Conservation (phyloP, 2,329 filamentous ascomycete species). For the Aspergillus pseudoterreus region DNA sequence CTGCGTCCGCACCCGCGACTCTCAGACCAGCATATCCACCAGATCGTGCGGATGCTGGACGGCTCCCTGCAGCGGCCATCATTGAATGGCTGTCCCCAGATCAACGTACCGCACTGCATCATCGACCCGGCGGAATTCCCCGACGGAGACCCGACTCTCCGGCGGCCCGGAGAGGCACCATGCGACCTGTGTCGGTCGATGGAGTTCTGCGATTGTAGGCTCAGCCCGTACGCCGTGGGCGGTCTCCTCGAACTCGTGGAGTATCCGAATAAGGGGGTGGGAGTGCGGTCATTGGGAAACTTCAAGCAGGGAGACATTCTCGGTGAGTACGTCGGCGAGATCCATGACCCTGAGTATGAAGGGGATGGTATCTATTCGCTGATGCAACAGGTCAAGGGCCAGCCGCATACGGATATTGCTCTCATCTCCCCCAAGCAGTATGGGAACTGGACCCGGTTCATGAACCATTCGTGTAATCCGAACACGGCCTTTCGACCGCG, state of each 20-base stretch:
- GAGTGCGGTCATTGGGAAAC: conserved; percentile 25
- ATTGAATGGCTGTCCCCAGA: neutral
- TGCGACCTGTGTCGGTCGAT: conserved; percentile 18
- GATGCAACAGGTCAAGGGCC: neutral
- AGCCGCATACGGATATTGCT: too few relatives aligned
- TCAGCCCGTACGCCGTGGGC: conserved; percentile 3
- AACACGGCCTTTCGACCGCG: neutral
- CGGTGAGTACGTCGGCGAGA: too few relatives aligned
- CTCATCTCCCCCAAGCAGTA: neutral
- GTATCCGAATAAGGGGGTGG: conserved; percentile 25
- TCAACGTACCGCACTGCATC: neutral
- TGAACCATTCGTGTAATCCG: neutral
- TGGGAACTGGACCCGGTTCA: conserved; percentile 1
- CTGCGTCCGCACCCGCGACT: neutral
- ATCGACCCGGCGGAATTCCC: neutral
- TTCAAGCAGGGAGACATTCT: conserved; percentile 17
- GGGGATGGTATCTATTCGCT: conserved; percentile 1
- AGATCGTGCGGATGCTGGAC: neutral
- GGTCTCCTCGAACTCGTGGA: conserved; percentile 30
- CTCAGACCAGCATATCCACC: neutral
- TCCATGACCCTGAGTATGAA: too few relatives aligned
- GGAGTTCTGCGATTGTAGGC: conserved; percentile 18
- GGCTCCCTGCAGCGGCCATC: neutral
- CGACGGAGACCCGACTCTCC: too few relatives aligned
- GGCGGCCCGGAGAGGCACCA: too few relatives aligned